These are phyloP conservation scores for Colletotrichum australisinense DNA, from an alignment of 2,329 filamentous ascomycete species.

Conservation along the genomic window DNA sequence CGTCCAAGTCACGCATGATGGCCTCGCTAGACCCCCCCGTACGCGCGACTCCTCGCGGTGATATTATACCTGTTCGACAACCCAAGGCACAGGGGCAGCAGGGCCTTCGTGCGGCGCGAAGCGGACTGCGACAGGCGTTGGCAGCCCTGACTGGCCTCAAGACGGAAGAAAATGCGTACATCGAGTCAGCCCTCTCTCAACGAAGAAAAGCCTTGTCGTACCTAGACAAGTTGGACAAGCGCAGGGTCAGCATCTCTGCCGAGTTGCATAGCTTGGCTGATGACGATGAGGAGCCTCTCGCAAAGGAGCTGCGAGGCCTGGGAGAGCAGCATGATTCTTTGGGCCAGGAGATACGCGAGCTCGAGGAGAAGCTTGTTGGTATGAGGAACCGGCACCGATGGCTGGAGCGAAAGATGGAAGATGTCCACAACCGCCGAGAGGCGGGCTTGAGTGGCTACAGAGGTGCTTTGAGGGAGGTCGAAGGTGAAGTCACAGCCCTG, in stretches of 20 bases:
- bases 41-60: constrained; percentile 53
- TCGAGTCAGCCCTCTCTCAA: constrained; percentile 67
- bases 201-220: constrained; percentile 69
- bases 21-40: constrained; percentile 55
- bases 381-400: constrained; percentile 71
- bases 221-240: constrained; percentile 63
- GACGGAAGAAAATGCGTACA: constrained; percentile 72
- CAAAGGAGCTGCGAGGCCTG: constrained; percentile 70
- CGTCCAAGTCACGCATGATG: constrained; percentile 51
- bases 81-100: constrained; percentile 61
- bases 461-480: constrained; percentile 73
- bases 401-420: constrained; percentile 69
- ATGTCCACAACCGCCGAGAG: constrained; percentile 74
- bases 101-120: constrained; percentile 71
- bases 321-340: constrained; percentile 64
- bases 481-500: constrained; percentile 70
- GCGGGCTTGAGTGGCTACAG: constrained; percentile 79
- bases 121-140: constrained; percentile 73
- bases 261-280: constrained; percentile 67
- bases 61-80: constrained; percentile 71
- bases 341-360: constrained; percentile 71
- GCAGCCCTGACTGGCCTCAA: constrained; percentile 74
- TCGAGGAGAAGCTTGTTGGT: constrained; percentile 72
- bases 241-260: constrained; percentile 59
- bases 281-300: constrained; percentile 68